Base-by-base conservation (phyloP, 805 yeast genomes). In the Candida tallmaniae region DNA sequence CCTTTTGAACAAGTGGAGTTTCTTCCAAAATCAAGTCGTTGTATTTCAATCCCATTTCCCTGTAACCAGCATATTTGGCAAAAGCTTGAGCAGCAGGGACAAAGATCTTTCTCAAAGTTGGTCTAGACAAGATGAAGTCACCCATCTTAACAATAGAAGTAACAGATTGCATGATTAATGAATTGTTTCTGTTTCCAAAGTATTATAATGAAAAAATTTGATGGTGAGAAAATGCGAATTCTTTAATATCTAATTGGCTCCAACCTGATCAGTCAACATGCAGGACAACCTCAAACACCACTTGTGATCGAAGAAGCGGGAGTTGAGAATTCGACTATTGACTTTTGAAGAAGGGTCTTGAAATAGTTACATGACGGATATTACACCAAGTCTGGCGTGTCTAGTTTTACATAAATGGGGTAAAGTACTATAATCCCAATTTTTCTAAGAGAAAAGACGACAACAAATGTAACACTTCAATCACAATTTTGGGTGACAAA, bases 1-100 rank as follows among this genome's bases (percentile, higher is more conserved):
- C 97, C 57, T 78, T 86, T 70, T 87, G 90, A 68, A 83, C 75
- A 36, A 78, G 68, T 52, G 89, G 89, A 60, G 71, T 82, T 70
- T 93, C 98, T 68, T 93, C 98, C 47, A 74, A 65, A 45, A 90
- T 60, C 54, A 90, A 67, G 64, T 93, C 98, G 59, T 90, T 93
- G 56, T 83, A 79, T 66, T 68, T 86, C 53, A 93, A 76, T 36
- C 98, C 98, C 70, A 93, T 65, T 63, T 88, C 78, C 74, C 97
- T 84, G 84, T 93, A 93, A 40, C 97, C 97, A 38, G 95, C 73
- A 46, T 74, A 73, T 47, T 79, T 69, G 48, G 75, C 68, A 66
- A 82, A 89, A 49, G 76, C 68, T 55, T 80, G 76, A 30, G 97
- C 83, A 25, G 81, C 73, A 46, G 98, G 97, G 21, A 81, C 74